Conservation (phyloP, 202 grass and related monocot genomes). For the Brachypodium distachyon region DNA sequence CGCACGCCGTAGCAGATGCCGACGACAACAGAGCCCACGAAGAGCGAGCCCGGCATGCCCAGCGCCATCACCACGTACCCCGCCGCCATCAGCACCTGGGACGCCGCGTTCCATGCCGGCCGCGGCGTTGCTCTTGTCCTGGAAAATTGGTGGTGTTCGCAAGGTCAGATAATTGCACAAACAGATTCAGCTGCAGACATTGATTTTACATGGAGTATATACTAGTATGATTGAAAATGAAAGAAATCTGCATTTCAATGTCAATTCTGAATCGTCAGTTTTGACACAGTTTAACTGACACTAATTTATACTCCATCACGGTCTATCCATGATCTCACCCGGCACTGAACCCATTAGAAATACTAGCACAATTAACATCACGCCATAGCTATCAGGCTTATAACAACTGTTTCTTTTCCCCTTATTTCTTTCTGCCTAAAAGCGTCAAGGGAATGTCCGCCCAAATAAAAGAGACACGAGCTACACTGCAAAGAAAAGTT, state of each 20-base stretch:
- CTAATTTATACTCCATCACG: not conserved
- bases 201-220: no score
- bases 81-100: constrained; percentile 66
- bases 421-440: not conserved
- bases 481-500: not conserved
- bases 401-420: not conserved
- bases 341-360: not conserved
- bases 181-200: not conserved
- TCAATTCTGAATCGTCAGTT: not conserved
- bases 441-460: not conserved
- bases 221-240: not conserved
- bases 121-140: constrained; percentile 66
- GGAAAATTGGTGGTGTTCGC: not conserved
- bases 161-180: not conserved
- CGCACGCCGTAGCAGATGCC: constrained; percentile 87
- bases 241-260: not conserved
- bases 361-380: not conserved
- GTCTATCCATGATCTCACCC: not conserved
- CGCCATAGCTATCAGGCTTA: not conserved
- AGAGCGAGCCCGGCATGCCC: constrained; percentile 72
- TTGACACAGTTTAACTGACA: not conserved
- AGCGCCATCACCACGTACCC: constrained; percentile 81
- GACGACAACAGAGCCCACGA: constrained; percentile 73
- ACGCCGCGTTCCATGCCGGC: constrained; percentile 83
- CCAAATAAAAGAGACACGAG: not conserved